These are phyloP conservation scores for Nicotiana rustica DNA, from an alignment of 305 asterid species.

Conservation along the genomic window DNA sequence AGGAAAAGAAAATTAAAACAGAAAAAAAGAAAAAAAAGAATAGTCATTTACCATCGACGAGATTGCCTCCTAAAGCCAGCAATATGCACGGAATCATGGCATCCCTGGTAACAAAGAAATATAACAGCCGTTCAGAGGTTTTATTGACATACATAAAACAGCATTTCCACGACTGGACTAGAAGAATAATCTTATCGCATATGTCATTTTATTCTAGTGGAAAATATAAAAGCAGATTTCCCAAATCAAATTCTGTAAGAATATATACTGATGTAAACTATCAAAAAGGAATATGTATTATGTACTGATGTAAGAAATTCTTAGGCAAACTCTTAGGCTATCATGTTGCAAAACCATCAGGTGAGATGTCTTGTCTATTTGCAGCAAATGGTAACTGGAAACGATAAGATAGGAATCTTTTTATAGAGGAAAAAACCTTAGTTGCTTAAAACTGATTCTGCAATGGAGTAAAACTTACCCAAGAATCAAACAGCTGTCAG, in stretches of 20 bases:
- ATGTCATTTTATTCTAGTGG: conserved; percentile 3
- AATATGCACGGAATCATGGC: conserved; percentile 99
- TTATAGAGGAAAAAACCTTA: no score
- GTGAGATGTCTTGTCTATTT: background rate
- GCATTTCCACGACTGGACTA: conserved; percentile 14
- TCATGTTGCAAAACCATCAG: background rate
- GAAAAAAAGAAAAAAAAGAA: background rate
- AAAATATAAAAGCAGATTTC: conserved; percentile 14
- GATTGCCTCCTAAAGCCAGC: conserved; percentile 98
- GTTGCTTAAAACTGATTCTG: conserved; percentile 29
- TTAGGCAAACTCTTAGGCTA: background rate
- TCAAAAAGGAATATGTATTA: conserved; percentile 20
- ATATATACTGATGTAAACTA: background rate
- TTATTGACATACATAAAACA: conserved; percentile 6
- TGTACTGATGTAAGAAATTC: background rate
- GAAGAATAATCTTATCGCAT: background rate
- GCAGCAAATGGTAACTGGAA: conserved; percentile 9
- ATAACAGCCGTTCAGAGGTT: conserved; percentile 18
- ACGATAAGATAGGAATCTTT: background rate
- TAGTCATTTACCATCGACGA: conserved; percentile 72
- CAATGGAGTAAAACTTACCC: conserved; percentile 69
- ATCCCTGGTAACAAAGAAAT: conserved; percentile 60
- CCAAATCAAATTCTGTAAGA: background rate
- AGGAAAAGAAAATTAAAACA: background rate
- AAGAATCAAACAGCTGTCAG: conserved; percentile 98